phyloP scores from a whole-genome alignment of 345 rosid species.

The Toxicodendron radicans region DNA sequence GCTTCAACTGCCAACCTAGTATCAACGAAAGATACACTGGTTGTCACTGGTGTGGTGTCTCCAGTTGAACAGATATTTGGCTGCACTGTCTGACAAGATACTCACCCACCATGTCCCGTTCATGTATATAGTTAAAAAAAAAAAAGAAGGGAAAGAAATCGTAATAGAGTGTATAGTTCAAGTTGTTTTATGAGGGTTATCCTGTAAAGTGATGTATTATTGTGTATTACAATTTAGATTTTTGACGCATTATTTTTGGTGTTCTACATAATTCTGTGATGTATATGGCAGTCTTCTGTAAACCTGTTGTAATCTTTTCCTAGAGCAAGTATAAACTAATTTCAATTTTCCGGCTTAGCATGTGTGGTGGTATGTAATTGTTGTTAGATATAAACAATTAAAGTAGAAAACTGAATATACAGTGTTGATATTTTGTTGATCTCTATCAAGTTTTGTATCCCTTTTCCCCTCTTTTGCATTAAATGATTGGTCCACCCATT shows the following conservation, averaged over 20 bases:
- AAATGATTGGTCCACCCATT: too few species aligned
- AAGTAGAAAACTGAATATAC: too few species aligned
- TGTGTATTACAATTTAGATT: constrained; percentile 16
- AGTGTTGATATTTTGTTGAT: too few species aligned
- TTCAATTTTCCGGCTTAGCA: not conserved
- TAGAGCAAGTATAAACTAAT: not conserved
- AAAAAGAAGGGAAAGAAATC: not conserved
- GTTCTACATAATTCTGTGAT: not conserved
- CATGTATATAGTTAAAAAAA: constrained; percentile 15
- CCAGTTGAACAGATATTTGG: not conserved
- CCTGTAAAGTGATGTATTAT: constrained; percentile 1
- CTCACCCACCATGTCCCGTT: not conserved
- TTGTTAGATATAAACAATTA: too few species aligned
- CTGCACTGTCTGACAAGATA: constrained; percentile 16
- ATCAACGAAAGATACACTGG: not conserved
- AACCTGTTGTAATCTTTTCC: not conserved
- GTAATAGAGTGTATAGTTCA: constrained; percentile 11
- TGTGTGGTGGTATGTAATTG: not conserved
- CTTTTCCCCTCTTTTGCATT: too few species aligned
- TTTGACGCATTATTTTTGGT: not conserved
- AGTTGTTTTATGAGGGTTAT: not conserved
- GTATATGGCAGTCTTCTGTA: not conserved
- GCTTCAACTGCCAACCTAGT: not conserved
- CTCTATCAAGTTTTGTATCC: too few species aligned
- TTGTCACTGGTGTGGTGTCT: not conserved